phyloP scores from a whole-genome alignment of 2,329 filamentous ascomycete species.

The Aspergillus hiratsukae region DNA sequence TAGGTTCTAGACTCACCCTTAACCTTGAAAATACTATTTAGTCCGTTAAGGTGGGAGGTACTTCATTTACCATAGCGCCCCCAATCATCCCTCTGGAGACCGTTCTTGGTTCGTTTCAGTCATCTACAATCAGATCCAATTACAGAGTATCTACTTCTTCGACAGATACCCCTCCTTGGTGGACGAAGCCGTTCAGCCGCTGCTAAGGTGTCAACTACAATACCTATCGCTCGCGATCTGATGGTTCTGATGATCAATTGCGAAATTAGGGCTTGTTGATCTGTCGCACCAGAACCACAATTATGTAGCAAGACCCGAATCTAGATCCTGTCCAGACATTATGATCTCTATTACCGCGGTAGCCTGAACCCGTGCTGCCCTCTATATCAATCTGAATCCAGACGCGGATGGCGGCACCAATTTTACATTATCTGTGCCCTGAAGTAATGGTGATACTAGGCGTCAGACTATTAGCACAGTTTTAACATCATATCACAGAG shows the following conservation, averaged over 20 bases:
- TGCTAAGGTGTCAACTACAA: background rate
- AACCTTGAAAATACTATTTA: background rate
- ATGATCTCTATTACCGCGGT: conserved; percentile 4
- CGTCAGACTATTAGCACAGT: background rate
- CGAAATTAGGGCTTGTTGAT: conserved; percentile 16
- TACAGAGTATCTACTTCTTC: background rate
- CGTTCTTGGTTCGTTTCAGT: background rate
- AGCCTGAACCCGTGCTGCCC: conserved; percentile 7
- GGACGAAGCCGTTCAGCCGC: background rate
- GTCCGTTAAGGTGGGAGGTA: background rate
- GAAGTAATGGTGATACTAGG: background rate
- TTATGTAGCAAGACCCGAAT: conserved; percentile 1
- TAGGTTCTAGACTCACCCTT: background rate
- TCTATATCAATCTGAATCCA: background rate
- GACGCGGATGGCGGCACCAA: background rate
- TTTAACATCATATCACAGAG: background rate
- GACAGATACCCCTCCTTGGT: background rate
- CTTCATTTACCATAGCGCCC: background rate
- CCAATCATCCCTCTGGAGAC: background rate
- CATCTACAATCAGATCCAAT: background rate
- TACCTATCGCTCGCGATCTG: background rate
- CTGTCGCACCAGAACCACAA: conserved; percentile 13
- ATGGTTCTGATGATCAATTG: background rate
- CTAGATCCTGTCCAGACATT: conserved; percentile 10
- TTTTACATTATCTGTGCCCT: background rate